Conservation (phyloP, 495 filamentous ascomycete species). For the Penicillium silybi region DNA sequence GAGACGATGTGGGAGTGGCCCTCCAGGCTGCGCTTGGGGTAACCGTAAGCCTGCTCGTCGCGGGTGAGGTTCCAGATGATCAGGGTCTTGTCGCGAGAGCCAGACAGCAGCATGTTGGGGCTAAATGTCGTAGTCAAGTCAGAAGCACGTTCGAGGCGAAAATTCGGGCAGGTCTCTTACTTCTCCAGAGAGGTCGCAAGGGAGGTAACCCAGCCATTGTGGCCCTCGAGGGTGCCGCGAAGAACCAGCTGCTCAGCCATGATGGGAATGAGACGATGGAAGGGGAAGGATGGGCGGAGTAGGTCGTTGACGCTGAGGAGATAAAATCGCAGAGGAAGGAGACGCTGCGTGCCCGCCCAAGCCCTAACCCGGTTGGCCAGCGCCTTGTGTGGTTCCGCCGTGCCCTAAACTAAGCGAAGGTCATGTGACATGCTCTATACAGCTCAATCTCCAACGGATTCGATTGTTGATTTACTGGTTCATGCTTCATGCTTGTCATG, state of each 20-base stretch:
- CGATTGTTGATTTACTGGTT: neutral
- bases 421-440: constrained; percentile 16
- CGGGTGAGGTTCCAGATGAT: constrained; percentile 99
- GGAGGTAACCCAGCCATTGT: constrained; percentile 70
- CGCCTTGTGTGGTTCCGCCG: constrained; percentile 34
- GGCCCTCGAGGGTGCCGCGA: constrained; percentile 96
- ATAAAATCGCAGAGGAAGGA: constrained; percentile 44
- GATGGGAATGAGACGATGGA: constrained; percentile 48
- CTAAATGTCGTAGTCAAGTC: constrained; percentile 49
- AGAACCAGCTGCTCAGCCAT: constrained; percentile 97
- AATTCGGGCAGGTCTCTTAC: constrained; percentile 49
- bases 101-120: constrained; percentile 99
- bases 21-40: constrained; percentile 96
- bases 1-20: constrained; percentile 99
- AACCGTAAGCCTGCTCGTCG: constrained; percentile 94
- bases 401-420: constrained; percentile 42
- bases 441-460: neutral
- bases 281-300: constrained; percentile 44
- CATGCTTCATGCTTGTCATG: too few relatives aligned
- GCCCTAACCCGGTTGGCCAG: constrained; percentile 40
- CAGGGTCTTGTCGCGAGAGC: constrained; percentile 93
- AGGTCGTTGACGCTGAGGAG: constrained; percentile 48
- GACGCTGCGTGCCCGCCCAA: constrained; percentile 35
- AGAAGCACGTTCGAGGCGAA: constrained; percentile 31
- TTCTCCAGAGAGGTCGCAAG: constrained; percentile 99